These are phyloP conservation scores for Talaromyces amestolkiae DNA, from an alignment of 2,329 filamentous ascomycete species.

Conservation along the genomic window DNA sequence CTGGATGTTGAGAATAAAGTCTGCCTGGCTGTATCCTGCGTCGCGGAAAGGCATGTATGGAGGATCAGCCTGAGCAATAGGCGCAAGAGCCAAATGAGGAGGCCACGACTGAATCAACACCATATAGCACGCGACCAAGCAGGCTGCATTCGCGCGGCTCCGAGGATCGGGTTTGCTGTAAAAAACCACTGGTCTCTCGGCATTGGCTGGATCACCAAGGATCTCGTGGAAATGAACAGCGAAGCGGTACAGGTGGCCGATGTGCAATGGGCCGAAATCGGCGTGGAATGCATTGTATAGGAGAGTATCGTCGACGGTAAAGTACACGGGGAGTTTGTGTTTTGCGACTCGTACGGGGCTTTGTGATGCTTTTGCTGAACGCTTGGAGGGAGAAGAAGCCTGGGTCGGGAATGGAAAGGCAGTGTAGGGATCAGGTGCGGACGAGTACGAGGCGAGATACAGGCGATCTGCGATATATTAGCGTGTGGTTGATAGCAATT, in stretches of 20 bases:
- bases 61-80: conserved; percentile 93
- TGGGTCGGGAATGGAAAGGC: conserved; percentile 75
- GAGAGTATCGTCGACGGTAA: conserved; percentile 87
- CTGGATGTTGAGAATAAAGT: conserved; percentile 93
- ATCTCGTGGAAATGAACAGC: conserved; percentile 95
- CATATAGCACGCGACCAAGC: conserved; percentile 96
- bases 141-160: conserved; percentile 86
- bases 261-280: conserved; percentile 95
- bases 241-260: conserved; percentile 95
- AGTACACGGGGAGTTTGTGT: conserved; percentile 74
- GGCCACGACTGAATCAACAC: conserved; percentile 97
- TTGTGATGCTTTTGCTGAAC: conserved; percentile 64
- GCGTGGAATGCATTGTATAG: conserved; percentile 98
- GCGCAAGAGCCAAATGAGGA: conserved; percentile 88
- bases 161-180: conserved; percentile 91
- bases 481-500: conserved; percentile 11
- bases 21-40: conserved; percentile 95
- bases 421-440: conserved; percentile 75
- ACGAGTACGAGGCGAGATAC: conserved; percentile 88
- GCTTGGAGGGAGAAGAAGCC: conserved; percentile 70
- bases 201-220: conserved; percentile 84
- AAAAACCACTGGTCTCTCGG: conserved; percentile 87
- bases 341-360: conserved; percentile 57
- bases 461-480: conserved; percentile 67
- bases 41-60: conserved; percentile 98